phyloP scores from a whole-genome alignment of 345 rosid genomes.

The Raphanus sativus region DNA sequence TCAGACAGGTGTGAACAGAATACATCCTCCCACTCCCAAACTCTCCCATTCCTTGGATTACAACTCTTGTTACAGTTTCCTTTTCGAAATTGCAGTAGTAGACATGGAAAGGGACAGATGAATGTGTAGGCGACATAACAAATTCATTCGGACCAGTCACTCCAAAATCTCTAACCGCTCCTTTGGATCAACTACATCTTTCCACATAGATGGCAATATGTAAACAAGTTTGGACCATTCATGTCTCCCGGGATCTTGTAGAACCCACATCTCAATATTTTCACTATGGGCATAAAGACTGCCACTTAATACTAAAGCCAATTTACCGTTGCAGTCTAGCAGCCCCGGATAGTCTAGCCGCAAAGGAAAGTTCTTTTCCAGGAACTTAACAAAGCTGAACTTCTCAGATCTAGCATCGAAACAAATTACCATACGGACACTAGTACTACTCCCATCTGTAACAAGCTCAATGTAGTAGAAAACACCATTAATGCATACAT shows the following conservation, averaged over 20 bases:
- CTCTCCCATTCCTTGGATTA: neutral
- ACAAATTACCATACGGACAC: neutral
- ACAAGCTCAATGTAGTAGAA: neutral
- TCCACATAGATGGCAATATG: neutral
- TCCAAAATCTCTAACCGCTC: neutral
- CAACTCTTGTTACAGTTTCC: neutral
- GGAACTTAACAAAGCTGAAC: neutral
- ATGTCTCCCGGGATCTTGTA: neutral
- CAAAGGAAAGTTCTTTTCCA: neutral
- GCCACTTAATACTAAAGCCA: neutral
- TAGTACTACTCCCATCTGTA: too few species aligned
- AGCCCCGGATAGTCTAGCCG: neutral
- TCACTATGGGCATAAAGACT: neutral
- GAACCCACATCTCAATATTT: neutral
- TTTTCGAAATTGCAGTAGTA: neutral
- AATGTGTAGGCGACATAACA: neutral
- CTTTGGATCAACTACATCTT: neutral
- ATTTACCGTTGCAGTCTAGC: neutral
- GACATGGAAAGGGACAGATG: neutral
- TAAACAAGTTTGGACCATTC: neutral
- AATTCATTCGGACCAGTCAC: neutral
- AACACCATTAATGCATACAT: neutral
- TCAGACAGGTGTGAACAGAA: neutral
- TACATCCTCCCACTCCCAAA: neutral
- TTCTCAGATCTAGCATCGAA: neutral